Conservation (phyloP, 2,329 filamentous ascomycete genomes). For the Iodosphaeria phyllophila region DNA sequence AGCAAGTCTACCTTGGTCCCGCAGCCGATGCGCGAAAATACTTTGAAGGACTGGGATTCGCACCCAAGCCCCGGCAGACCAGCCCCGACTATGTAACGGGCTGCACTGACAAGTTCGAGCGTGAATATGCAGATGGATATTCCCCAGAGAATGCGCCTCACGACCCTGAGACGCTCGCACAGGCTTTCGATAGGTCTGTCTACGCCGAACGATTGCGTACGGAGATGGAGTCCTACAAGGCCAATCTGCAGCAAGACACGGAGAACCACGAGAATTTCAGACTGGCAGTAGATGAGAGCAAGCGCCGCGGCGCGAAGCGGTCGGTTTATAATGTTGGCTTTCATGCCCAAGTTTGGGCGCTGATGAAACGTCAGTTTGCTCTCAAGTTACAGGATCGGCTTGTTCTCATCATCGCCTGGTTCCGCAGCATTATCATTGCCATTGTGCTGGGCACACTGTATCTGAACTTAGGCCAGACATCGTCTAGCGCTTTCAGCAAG, state of each 20-base stretch:
- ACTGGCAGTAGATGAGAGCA: constrained; percentile 56
- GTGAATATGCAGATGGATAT: constrained; percentile 52
- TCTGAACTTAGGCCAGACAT: constrained; percentile 45
- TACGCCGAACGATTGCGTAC: constrained; percentile 34
- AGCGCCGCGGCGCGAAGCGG: constrained; percentile 53
- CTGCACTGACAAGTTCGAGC: constrained; percentile 70
- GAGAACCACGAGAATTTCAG: constrained; percentile 59
- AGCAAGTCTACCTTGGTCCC: constrained; percentile 60
- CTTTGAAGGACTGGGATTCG: constrained; percentile 61
- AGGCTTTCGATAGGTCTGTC: constrained; percentile 50
- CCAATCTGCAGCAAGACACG: constrained; percentile 42
- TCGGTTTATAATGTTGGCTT: constrained; percentile 76
- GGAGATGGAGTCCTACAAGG: constrained; percentile 54
- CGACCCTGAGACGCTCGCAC: constrained; percentile 43
- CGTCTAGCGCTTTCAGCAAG: constrained; percentile 58
- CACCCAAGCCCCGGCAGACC: constrained; percentile 57
- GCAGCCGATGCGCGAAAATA: constrained; percentile 47
- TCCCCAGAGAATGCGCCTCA: constrained; percentile 49
- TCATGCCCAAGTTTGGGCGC: constrained; percentile 62
- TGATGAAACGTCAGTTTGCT: constrained; percentile 69
- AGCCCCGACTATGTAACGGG: constrained; percentile 69
- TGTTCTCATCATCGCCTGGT: constrained; percentile 55
- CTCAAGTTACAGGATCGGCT: constrained; percentile 78
- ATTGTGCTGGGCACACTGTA: constrained; percentile 69
- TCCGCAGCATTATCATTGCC: constrained; percentile 48